Percentiles rank a stretch among this genome's conserved stretches.
Evolutionary conservation across 768 basidiomycete genomes (phyloP).

Genomic region (Mycena maculata): DNA sequence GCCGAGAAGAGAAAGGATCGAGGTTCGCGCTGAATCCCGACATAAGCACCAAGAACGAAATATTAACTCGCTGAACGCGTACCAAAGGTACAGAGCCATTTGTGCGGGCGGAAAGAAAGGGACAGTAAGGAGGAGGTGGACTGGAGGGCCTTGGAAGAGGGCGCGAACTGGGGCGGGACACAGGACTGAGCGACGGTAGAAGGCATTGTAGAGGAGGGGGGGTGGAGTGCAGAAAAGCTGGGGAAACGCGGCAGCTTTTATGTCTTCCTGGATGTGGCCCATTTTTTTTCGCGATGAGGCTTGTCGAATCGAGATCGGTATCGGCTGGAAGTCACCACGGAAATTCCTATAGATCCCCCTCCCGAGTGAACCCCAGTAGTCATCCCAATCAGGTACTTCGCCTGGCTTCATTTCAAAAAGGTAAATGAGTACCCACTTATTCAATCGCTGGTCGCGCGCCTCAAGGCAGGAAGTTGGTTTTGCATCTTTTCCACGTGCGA

Average conservation of each 20-base stretch:
- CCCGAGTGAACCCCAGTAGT: conserved; percentile 27
- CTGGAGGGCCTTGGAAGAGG: conserved; percentile 57
- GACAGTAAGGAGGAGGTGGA: conserved; percentile 58
- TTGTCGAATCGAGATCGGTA: conserved; percentile 54
- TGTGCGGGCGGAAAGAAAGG: conserved; percentile 55
- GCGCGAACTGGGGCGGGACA: conserved; percentile 50
- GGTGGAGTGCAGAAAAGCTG: conserved; percentile 44
- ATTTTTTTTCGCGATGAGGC: conserved; percentile 41
- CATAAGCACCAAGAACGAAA: conserved; percentile 6
- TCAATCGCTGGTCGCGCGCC: conserved; percentile 35
- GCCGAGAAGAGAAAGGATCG: conserved; percentile 68
- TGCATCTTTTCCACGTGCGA: conserved; percentile 34
- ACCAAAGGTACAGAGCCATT: conserved; percentile 66
- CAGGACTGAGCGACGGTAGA: conserved; percentile 51
- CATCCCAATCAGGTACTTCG: conserved; percentile 38
- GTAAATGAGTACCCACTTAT: conserved; percentile 38
- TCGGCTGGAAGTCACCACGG: conserved; percentile 27
- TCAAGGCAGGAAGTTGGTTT: conserved; percentile 34
- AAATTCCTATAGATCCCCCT: conserved; percentile 31
- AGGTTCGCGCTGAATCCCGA: conserved; percentile 61
- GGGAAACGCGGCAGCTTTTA: conserved; percentile 47
- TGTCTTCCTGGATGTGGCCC: conserved; percentile 50
- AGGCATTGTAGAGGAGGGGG: conserved; percentile 49
- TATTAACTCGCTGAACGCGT: conserved; percentile 30
- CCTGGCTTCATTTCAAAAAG: conserved; percentile 38